Base-by-base conservation (phyloP, 1,284 basidiomycete species). In the Earliella scabrosa region DNA sequence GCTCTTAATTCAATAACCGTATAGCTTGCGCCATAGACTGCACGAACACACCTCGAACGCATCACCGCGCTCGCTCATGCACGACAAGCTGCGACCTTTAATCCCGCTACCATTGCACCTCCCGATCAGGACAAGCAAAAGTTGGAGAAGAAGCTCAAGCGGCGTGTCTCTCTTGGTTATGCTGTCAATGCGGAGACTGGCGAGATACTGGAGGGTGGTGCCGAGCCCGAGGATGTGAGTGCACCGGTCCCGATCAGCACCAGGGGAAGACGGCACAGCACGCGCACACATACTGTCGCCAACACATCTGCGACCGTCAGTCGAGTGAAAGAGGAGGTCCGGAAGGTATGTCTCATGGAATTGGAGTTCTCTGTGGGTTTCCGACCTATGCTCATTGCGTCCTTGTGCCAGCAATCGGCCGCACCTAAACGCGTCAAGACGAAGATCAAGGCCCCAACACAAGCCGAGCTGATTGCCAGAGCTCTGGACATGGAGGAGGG, bases 401-500 rank as follows among this genome's bases (percentile, higher is more conserved):
- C 11, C 41, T 23, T 46, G 26, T 35, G 27, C 18, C 35, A 38
- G 52, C 46, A 39, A 39, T 44, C 45, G 11, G 51, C 54, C 23
- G 7, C 60, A 86, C 82, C 86, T 0, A 90, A 85, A 71, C 87
- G 85, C 63, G 65, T 71, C 6, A 88, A 85, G 65, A 73, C 74
- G 4, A 76, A 76, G 50, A 75, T 72, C 13, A 81, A 76, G 23
- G 68, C 73, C 3, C 81, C 83, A 34, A 92, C 91, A 0, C 93
- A 95, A 66, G 89, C 83, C 21, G 89, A 93, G 63, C 80, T 95
- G 4, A 90, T 95, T 50, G 84, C 86, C 1, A 85, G 85, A 14
- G 93, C 93, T 0, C 80, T 95, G 10, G 91, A 93, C 66, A 90
- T 87, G 47, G 93, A 95, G 68, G 92, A 94, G 71, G 85, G 86